Percentiles rank a stretch among this genome's conserved stretches.
These are phyloP conservation scores for Canna indica DNA, from an alignment of 176 grass and related monocot genomes.

Conservation along the genomic window DNA sequence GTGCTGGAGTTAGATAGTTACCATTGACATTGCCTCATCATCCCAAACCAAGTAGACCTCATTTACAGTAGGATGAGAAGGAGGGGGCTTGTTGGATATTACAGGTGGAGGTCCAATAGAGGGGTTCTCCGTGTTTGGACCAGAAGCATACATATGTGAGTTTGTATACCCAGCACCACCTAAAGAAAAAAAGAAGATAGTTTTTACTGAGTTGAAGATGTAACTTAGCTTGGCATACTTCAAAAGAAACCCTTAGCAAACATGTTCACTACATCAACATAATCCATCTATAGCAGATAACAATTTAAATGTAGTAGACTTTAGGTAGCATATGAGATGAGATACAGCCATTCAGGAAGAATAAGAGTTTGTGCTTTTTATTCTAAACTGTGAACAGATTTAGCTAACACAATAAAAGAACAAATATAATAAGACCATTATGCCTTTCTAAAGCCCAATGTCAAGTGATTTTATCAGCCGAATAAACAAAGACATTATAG, in stretches of 20 bases:
- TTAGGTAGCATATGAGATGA: no score
- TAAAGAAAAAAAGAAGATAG: conserved; percentile 6
- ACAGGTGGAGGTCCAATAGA: conserved; percentile 35
- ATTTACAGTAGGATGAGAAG: conserved; percentile 50
- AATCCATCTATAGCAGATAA: background rate
- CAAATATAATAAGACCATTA: no score
- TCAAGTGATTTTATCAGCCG: no score
- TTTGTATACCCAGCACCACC: conserved; percentile 22
- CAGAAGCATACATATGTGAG: conserved; percentile 37
- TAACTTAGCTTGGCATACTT: background rate
- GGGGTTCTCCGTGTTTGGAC: conserved; percentile 43
- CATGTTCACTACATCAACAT: background rate
- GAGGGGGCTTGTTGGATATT: conserved; percentile 49
- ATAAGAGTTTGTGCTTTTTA: no score
- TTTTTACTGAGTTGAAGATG: background rate
- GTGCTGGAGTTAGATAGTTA: conserved; percentile 20
- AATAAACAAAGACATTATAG: no score
- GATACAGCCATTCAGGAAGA: no score
- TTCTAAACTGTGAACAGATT: no score
- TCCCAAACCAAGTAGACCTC: conserved; percentile 97
- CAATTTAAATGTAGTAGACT: no score
- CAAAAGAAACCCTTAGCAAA: background rate
- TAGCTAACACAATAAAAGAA: no score
- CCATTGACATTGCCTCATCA: conserved; percentile 99
- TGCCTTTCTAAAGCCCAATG: no score